These are phyloP conservation scores for Neurospora sp. DNA, from an alignment of 495 filamentous ascomycete genomes.

Conservation along the genomic window DNA sequence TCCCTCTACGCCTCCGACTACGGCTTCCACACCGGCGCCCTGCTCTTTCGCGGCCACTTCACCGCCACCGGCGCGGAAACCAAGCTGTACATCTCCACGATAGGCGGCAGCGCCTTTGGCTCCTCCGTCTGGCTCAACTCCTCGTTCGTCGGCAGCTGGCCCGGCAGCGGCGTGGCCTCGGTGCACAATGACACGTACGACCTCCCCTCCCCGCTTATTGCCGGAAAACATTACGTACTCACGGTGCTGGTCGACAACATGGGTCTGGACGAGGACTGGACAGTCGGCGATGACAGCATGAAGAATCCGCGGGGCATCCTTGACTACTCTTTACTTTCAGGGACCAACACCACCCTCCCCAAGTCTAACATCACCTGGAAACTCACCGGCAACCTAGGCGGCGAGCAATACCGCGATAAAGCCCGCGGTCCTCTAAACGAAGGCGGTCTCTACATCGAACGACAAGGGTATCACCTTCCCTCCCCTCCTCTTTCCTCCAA, in stretches of 20 bases:
- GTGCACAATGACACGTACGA: constrained; percentile 45
- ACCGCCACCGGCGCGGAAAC: constrained; percentile 51
- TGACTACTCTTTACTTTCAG: constrained; percentile 28
- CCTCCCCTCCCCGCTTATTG: constrained; percentile 40
- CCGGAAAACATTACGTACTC: constrained; percentile 47
- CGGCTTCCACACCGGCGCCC: constrained; percentile 57
- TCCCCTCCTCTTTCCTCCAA: constrained; percentile 36
- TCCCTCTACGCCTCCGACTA: constrained; percentile 65
- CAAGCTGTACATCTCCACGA: constrained; percentile 43
- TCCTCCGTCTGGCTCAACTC: constrained; percentile 47
- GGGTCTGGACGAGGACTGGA: constrained; percentile 56
- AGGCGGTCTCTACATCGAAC: constrained; percentile 58
- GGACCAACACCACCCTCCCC: constrained; percentile 23
- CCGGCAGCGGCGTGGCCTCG: constrained; percentile 36
- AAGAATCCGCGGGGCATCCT: constrained; percentile 65
- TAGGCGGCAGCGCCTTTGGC: constrained; percentile 55
- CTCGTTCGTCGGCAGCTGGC: constrained; percentile 45
- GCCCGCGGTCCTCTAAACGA: constrained; percentile 68
- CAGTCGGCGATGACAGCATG: constrained; percentile 49
- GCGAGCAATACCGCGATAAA: constrained; percentile 58
- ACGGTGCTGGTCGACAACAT: constrained; percentile 67
- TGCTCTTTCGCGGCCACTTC: constrained; percentile 67
- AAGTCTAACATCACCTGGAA: constrained; percentile 45
- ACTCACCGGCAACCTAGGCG: constrained; percentile 66
- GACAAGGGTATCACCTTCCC: constrained; percentile 61